Percentiles rank a stretch among this genome's conserved stretches.
phyloP scores from a whole-genome alignment of 23 red algal genomes.

The Gracilaria domingensis region DNA sequence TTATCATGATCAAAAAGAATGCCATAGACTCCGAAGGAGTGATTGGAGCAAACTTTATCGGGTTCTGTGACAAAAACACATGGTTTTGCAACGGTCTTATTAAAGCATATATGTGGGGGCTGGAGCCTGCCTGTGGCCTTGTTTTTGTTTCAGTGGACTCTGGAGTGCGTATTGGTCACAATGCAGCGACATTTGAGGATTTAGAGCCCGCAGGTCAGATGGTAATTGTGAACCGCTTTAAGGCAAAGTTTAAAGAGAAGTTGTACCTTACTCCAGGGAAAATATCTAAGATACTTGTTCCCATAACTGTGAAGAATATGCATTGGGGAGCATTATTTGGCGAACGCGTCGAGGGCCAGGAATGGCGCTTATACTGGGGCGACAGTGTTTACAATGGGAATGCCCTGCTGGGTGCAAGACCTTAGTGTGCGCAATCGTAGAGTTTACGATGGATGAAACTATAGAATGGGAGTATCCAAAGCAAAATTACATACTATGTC shows the following conservation, averaged over 20 bases:
- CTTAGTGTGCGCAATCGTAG: neutral
- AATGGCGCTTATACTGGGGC: neutral
- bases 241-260: neutral
- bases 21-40: too few species aligned
- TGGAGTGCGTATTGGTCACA: neutral
- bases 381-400: neutral
- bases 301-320: neutral
- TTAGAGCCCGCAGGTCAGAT: neutral
- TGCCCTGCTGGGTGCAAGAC: neutral
- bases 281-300: neutral
- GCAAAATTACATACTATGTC: neutral
- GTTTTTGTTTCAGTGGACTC: neutral
- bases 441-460: neutral
- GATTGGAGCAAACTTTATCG: neutral
- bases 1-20: too few species aligned
- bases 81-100: neutral
- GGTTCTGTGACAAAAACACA: neutral
- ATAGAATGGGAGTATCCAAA: neutral
- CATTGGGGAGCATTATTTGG: neutral
- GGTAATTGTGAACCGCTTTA: neutral
- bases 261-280: neutral
- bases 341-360: neutral
- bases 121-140: neutral
- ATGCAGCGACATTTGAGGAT: neutral
- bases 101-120: neutral